Evolutionary conservation across 108 stramenopile species (phyloP).

Genomic region (Halocafeteria seosinensis): DNA sequence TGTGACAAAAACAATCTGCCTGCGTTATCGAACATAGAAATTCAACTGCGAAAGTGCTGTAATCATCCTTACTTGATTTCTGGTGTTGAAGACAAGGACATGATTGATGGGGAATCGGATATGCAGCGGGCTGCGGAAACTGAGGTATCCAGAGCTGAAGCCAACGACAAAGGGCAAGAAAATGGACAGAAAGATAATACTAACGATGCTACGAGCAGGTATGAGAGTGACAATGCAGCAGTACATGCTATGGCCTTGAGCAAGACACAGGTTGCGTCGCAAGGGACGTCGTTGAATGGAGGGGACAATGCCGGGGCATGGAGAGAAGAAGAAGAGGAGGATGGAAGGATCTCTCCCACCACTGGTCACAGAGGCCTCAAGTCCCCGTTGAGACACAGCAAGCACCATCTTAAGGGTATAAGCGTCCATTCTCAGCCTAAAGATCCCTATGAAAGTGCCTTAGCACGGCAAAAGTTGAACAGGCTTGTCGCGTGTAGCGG

Average conservation of each 20-base stretch:
- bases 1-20: slow-evolving; percentile 11
- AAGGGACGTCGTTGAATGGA: background rate
- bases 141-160: background rate
- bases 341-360: no score
- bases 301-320: no score
- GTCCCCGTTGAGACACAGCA: no score
- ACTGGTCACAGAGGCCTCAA: no score
- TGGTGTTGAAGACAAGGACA: slow-evolving; percentile 5
- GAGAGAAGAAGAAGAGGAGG: background rate
- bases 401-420: no score
- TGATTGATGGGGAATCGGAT: background rate
- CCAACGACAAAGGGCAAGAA: background rate
- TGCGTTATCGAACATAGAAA: slow-evolving; percentile 14
- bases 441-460: background rate
- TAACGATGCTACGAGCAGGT: background rate
- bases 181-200: no score
- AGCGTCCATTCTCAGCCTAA: no score
- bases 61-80: slow-evolving; percentile 79
- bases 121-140: background rate
- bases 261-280: background rate
- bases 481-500: slow-evolving; percentile 50
- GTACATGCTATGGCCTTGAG: no score
- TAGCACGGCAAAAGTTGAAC: background rate
- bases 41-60: slow-evolving; percentile 24
- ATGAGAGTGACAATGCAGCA: no score